Conservation (phyloP, 1,139 yeast species). For the Saccharomyces pastorianus region DNA sequence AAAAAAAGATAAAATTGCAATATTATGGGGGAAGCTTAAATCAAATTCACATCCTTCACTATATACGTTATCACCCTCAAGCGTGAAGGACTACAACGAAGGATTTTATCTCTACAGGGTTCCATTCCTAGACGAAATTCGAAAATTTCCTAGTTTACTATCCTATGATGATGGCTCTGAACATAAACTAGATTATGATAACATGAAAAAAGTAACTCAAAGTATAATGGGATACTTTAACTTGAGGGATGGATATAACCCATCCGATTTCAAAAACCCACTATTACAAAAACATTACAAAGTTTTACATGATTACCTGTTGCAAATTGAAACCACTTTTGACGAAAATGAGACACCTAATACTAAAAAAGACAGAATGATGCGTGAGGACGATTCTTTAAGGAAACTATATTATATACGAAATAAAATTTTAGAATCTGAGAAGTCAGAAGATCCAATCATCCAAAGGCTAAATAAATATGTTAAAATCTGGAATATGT, state of each 20-base stretch:
- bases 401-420: constrained; percentile 24
- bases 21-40: constrained; percentile 65
- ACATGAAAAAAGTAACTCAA: constrained; percentile 34
- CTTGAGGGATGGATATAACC: constrained; percentile 45
- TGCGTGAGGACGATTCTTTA: constrained; percentile 33
- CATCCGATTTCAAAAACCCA: constrained; percentile 58
- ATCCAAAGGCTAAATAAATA: constrained; percentile 19
- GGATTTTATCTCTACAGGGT: constrained; percentile 53
- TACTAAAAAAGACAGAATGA: constrained; percentile 6
- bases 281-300: constrained; percentile 58
- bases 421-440: constrained; percentile 19
- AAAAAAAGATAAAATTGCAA: constrained; percentile 47
- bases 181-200: constrained; percentile 26
- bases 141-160: constrained; percentile 39
- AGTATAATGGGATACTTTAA: constrained; percentile 37
- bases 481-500: constrained; percentile 24
- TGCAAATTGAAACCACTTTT: constrained; percentile 48
- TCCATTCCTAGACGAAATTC: constrained; percentile 61
- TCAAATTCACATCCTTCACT: constrained; percentile 49
- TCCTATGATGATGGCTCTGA: constrained; percentile 15
- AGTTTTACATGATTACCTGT: constrained; percentile 54
- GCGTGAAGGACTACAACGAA: constrained; percentile 30
- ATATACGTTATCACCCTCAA: constrained; percentile 55
- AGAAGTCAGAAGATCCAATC: constrained; percentile 13
- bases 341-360: constrained; percentile 27